Conservation (phyloP, 164 flowering plant species). For the Stephania yunnanensis region DNA sequence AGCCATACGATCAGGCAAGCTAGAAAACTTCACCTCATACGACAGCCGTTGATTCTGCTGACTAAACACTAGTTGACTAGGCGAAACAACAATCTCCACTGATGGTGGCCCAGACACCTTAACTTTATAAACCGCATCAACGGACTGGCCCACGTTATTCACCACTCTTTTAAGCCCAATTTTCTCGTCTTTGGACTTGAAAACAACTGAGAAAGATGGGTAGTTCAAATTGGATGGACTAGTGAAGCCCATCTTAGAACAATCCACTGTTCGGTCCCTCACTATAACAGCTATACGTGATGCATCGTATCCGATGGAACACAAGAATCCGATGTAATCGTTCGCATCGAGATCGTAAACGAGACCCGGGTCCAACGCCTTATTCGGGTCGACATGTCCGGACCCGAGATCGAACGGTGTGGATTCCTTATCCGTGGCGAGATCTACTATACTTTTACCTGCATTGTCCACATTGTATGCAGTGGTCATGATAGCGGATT, state of each 20-base stretch:
- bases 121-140: slow-evolving; percentile 51
- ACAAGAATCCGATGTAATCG: slow-evolving; percentile 65
- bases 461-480: slow-evolving; percentile 55
- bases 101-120: slow-evolving; percentile 38
- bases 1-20: slow-evolving; percentile 3
- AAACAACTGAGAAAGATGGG: slow-evolving; percentile 75
- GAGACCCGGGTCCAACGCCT: slow-evolving; percentile 77
- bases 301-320: slow-evolving; percentile 55
- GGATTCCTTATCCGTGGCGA: slow-evolving; percentile 57
- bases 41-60: slow-evolving; percentile 27
- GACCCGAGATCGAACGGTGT: slow-evolving; percentile 68
- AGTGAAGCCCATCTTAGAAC: slow-evolving; percentile 21
- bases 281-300: slow-evolving; percentile 38
- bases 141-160: slow-evolving; percentile 56
- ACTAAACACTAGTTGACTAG: slow-evolving; percentile 56
- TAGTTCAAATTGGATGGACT: slow-evolving; percentile 73
- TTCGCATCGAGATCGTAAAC: slow-evolving; percentile 44
- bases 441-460: slow-evolving; percentile 48
- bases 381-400: slow-evolving; percentile 81
- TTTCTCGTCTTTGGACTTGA: slow-evolving; percentile 15
- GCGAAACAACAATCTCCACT: slow-evolving; percentile 55
- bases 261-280: slow-evolving; percentile 33
- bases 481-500: slow-evolving; percentile 84
- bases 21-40: slow-evolving; percentile 52
- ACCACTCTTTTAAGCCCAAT: slow-evolving; percentile 51